Evolutionary conservation across 2,329 filamentous ascomycete species (phyloP).

Genomic region (Xylaria digitata): DNA sequence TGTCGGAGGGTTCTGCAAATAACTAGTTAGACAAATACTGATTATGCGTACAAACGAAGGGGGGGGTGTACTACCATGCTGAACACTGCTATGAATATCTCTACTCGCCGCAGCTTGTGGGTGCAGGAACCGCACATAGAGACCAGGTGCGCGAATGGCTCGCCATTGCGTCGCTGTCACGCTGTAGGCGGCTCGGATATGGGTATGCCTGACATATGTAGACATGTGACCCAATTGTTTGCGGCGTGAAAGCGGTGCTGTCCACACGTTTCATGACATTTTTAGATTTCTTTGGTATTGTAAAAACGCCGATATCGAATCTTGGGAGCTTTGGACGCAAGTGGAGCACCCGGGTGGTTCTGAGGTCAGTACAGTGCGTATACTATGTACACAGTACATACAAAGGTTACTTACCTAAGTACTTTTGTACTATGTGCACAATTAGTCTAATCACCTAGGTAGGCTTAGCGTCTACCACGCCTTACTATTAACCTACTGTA

Average conservation of each 20-base stretch:
- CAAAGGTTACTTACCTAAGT: no score
- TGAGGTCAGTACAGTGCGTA: no score
- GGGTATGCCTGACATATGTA: slow-evolving; percentile 49
- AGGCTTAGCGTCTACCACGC: no score
- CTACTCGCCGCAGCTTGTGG: slow-evolving; percentile 31
- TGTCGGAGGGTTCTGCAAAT: not conserved
- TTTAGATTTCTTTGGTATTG: not conserved
- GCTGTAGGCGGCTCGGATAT: slow-evolving; percentile 46
- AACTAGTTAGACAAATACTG: not conserved
- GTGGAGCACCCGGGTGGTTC: no score
- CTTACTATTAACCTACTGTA: no score
- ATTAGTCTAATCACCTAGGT: no score
- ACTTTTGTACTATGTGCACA: no score
- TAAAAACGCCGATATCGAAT: slow-evolving; percentile 5
- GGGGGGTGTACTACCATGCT: slow-evolving; percentile 18
- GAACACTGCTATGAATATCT: not conserved
- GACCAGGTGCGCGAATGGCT: slow-evolving; percentile 12
- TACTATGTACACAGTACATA: no score
- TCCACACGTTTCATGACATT: slow-evolving; percentile 24
- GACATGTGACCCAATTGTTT: slow-evolving; percentile 49
- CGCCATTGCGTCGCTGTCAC: slow-evolving; percentile 45
- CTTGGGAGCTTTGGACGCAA: not conserved
- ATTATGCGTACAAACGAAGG: not conserved
- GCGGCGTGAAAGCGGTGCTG: slow-evolving; percentile 23
- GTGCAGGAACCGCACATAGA: slow-evolving; percentile 28